Evolutionary conservation across 2,329 filamentous ascomycete species (phyloP), one percentile per base, ranked within the genome.

Genomic region (Blastomyces emzantsi): DNA sequence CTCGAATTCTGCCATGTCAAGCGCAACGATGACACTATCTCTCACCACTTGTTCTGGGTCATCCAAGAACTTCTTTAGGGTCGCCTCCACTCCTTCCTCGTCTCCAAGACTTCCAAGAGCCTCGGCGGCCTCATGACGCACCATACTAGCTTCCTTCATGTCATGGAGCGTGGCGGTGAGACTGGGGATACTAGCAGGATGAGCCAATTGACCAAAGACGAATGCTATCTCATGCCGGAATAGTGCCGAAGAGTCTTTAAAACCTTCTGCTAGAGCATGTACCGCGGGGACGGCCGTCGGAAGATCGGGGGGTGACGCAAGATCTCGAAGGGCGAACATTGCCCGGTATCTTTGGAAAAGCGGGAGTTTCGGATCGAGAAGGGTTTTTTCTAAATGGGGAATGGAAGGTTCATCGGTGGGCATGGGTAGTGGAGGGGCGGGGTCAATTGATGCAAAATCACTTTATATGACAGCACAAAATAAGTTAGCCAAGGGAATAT

Each of bases 171-270:
- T 87, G 61, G 85, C 85, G 19, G 89, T 88, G 64, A 99, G 84
- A 65, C 90, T 90, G 3, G 94, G 92, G 69, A 99, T 97, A 1
- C 92, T 96, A n/a, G 93, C 93, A 1, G 94, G 94, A 73, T 99
- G 94, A 63, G 90, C 92, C 61, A 99, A 82, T 76, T 99, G 94
- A 63, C 94, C 94, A 70, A 99, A 99, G 17, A 99, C 94, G 74
- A 99, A 99, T 17, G 94, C 94, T 68, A 99, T 92, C 75, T 99
- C 94, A 79, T 99, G 94, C 69, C 94, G 88, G 83, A 99, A 97
- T 8, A 99, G 85, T 5, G 92, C 92, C 59, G 92, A 97, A 22
- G 87, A 82, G 74, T 99, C 94, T 41, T 82, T 81, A 70, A 99
- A 87, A 19, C 94, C 94, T 73, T 87, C 88, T 56, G 94, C 91